Percentiles rank a stretch among this genome's conserved stretches.
These are phyloP conservation scores for Quercus berberidifolia DNA, from an alignment of 306 rosid genomes.

Conservation along the genomic window DNA sequence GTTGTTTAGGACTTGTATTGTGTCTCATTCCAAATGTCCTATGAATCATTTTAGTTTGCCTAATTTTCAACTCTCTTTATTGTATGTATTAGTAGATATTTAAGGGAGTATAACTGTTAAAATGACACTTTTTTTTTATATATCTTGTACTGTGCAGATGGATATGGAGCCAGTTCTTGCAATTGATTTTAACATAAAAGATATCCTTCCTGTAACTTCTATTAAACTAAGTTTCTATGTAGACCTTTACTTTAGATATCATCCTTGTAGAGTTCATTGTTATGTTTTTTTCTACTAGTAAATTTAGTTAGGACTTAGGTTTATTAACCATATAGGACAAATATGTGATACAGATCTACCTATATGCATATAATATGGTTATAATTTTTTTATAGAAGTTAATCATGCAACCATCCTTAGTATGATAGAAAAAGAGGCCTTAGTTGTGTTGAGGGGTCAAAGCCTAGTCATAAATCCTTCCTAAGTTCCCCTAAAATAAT, in stretches of 20 bases:
- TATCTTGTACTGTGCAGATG: constrained; percentile 48
- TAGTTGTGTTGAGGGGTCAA: background rate
- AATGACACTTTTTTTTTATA: constrained; percentile 6
- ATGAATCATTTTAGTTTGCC: background rate
- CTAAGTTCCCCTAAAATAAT: background rate
- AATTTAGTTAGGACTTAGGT: background rate
- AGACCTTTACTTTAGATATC: background rate
- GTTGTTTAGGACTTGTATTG: background rate
- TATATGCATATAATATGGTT: background rate
- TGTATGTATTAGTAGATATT: background rate
- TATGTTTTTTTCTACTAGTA: background rate
- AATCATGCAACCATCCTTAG: background rate
- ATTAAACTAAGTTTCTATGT: background rate
- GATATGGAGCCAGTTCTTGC: constrained; percentile 81
- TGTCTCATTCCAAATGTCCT: background rate
- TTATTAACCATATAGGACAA: background rate
- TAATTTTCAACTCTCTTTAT: background rate
- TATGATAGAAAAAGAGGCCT: background rate
- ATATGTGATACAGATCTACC: background rate
- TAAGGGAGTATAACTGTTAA: background rate
- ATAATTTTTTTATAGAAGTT: background rate
- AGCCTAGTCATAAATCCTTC: background rate
- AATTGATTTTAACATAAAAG: constrained; percentile 79
- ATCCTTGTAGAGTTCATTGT: background rate
- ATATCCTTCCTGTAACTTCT: constrained; percentile 58